Evolutionary conservation across 2,329 filamentous ascomycete genomes (phyloP).

Genomic region (Thielaviopsis populi): DNA sequence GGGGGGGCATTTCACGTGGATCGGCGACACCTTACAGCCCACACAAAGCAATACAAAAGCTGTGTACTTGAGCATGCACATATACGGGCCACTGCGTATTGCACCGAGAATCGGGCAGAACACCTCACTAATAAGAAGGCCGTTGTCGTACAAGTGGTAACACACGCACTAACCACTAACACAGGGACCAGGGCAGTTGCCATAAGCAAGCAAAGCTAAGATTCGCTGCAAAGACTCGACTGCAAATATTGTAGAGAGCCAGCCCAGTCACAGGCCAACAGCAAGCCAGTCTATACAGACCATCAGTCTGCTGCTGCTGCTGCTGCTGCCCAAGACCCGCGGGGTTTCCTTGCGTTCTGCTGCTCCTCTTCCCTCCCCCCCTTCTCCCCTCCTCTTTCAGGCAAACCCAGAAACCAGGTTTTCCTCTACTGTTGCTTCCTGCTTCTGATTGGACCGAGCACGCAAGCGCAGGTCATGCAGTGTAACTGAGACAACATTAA

Average conservation of each 20-base stretch:
- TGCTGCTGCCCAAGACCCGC: not conserved
- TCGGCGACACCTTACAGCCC: too few species aligned
- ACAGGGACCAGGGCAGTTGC: conserved; percentile 5
- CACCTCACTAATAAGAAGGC: too few species aligned
- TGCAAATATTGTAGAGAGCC: not conserved
- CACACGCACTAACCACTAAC: not conserved
- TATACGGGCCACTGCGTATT: too few species aligned
- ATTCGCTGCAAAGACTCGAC: not conserved
- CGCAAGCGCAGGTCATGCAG: not conserved
- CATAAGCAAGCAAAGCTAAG: not conserved
- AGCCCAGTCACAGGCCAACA: too few species aligned
- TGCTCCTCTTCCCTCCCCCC: not conserved
- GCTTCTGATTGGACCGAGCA: not conserved
- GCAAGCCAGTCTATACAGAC: too few species aligned
- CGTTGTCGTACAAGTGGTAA: conserved; percentile 1
- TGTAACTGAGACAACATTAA: not conserved
- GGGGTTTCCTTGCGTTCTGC: not conserved
- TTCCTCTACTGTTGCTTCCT: not conserved
- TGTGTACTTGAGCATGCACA: too few species aligned
- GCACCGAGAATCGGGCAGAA: too few species aligned
- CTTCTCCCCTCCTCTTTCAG: not conserved
- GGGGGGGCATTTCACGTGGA: too few species aligned
- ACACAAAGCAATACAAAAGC: too few species aligned
- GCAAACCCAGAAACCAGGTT: not conserved
- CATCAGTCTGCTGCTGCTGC: not conserved